Evolutionary conservation across 371 early-diverging fungal species (phyloP), one percentile per base, ranked within the genome.

Genomic region (Gilbertella persicaria): DNA sequence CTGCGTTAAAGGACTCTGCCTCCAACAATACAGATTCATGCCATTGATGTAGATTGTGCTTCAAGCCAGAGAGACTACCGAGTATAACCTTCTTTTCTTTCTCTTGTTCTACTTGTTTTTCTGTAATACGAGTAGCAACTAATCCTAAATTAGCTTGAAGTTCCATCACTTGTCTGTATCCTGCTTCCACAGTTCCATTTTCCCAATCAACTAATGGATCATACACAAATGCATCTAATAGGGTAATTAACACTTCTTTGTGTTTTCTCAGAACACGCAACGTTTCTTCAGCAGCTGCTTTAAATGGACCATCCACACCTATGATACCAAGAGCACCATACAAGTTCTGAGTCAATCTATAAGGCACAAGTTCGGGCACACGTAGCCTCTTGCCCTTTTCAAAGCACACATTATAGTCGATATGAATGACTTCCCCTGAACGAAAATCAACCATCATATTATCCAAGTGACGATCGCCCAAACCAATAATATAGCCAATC

Each of bases 391-490:
- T 78, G 10, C 97, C 99, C 61, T 93, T 89, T 49, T 99, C 99
- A 78, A 99, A 99, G 29, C 98, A 93, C 23, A 99, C 95, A 49
- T 97, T 97, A 60, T 94, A 89, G 67, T 99, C 99, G 43, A 99
- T 99, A 79, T 99, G 99, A 7, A 99, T 86, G 5, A 97, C 60
- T 42, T 98, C 96, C 0, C 94, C 97, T 0, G 84, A 86, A 10
- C 66, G 64, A 37, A 68, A 71, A 66, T 99, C 98, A 12, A 99
- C 67, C 57, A 99, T 50, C 42, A 99, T 97, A 65, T 99, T 99
- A 64, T 98, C 97, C 60, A 93, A 61, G 69, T 99, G 99, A 10
- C 99, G 89, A 73, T 99, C 99, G 12, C 99, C 99, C 20, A 99
- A 78, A 1, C 99, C 99, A 60, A 99, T 89, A 14, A 99, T 84